These are phyloP conservation scores for Lepiota subincarnata DNA, from an alignment of 768 basidiomycete species.

Conservation along the genomic window DNA sequence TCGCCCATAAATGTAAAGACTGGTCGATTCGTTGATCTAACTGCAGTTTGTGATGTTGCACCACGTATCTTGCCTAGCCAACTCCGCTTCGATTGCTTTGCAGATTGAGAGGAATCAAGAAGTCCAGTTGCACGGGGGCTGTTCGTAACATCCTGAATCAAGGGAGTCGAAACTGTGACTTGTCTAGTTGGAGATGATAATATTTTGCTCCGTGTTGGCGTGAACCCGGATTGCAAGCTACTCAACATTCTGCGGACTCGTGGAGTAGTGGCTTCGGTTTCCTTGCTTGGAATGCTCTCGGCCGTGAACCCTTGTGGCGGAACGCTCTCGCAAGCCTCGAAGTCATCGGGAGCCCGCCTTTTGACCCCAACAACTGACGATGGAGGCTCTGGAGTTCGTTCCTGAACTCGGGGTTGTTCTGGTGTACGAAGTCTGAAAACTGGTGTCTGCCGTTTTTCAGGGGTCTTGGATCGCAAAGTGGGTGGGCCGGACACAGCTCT, in stretches of 20 bases:
- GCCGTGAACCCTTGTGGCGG: constrained; percentile 64
- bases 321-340: constrained; percentile 50
- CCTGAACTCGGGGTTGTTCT: constrained; percentile 29
- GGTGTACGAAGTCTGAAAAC: constrained; percentile 55
- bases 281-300: constrained; percentile 44
- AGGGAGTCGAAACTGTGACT: constrained; percentile 29
- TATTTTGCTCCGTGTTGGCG: constrained; percentile 56
- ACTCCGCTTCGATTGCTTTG: constrained; percentile 53
- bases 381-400: constrained; percentile 25
- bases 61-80: constrained; percentile 74
- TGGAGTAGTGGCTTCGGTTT: constrained; percentile 47
- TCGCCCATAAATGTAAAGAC: constrained; percentile 7
- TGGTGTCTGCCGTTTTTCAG: constrained; percentile 39
- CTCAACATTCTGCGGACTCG: constrained; percentile 58
- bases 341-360: constrained; percentile 73
- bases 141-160: constrained; percentile 62
- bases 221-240: constrained; percentile 63
- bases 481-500: constrained; percentile 44
- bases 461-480: constrained; percentile 46
- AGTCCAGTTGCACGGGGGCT: constrained; percentile 40
- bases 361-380: constrained; percentile 58
- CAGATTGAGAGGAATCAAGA: constrained; percentile 24
- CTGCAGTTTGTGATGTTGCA: constrained; percentile 27
- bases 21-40: constrained; percentile 13
- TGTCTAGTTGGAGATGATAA: constrained; percentile 49